These are phyloP conservation scores for Ceratobasidium sp. DNA, from an alignment of 1,284 basidiomycete species.

Conservation along the genomic window DNA sequence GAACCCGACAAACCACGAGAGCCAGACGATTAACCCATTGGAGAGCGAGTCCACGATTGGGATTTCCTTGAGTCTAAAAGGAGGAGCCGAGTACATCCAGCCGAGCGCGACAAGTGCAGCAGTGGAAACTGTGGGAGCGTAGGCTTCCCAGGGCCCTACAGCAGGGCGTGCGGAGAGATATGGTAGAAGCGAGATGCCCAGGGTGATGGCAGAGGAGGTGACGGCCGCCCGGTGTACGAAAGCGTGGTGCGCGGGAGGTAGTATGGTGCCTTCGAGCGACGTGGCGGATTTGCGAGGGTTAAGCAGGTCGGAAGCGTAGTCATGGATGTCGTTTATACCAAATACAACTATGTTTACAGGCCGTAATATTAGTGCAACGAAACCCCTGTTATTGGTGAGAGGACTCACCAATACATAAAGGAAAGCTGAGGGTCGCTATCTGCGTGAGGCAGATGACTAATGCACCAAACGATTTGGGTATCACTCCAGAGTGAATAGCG, in stretches of 20 bases:
- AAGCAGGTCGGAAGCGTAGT: slow-evolving; percentile 50
- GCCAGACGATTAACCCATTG: slow-evolving; percentile 50
- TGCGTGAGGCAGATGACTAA: slow-evolving; percentile 46
- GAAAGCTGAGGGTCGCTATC: slow-evolving; percentile 49
- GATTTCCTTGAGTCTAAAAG: slow-evolving; percentile 50
- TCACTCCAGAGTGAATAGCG: slow-evolving; percentile 49
- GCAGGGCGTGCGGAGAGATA: not conserved
- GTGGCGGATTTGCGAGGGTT: slow-evolving; percentile 50
- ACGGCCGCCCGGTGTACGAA: slow-evolving; percentile 49
- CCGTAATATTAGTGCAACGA: not conserved
- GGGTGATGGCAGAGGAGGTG: slow-evolving; percentile 48
- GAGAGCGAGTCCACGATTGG: slow-evolving; percentile 51
- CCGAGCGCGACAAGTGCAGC: slow-evolving; percentile 49
- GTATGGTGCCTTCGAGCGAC: slow-evolving; percentile 50
- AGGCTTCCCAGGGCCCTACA: slow-evolving; percentile 6
- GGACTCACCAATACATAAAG: slow-evolving; percentile 47
- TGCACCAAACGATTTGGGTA: slow-evolving; percentile 45
- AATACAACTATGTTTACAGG: slow-evolving; percentile 49
- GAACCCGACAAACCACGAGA: slow-evolving; percentile 50
- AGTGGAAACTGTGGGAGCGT: slow-evolving; percentile 31
- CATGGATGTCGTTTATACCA: slow-evolving; percentile 52
- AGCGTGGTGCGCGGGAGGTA: slow-evolving; percentile 49
- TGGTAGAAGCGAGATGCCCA: slow-evolving; percentile 45
- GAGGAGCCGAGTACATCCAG: slow-evolving; percentile 52
- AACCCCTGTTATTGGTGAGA: not conserved